Evolutionary conservation across 192 early-diverging fungal genomes (phyloP).

Genomic region (Jimgerdemannia lactiflua): DNA sequence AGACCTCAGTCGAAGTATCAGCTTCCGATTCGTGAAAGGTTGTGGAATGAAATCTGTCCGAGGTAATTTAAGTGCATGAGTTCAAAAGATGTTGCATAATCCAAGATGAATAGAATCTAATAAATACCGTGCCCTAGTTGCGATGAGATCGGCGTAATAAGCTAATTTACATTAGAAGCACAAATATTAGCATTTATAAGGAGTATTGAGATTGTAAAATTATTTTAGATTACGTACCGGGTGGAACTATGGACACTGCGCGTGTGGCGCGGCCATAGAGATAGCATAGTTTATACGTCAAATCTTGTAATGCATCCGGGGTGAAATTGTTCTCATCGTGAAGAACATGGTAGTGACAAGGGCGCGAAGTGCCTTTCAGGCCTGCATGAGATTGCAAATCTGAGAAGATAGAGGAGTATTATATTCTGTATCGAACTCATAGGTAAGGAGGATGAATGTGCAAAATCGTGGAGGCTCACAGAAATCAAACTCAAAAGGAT

Average conservation of each 20-base stretch:
- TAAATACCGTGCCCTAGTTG: not conserved
- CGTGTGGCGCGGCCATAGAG: conserved; percentile 85
- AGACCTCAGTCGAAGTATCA: too few relatives aligned
- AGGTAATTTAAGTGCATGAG: too few relatives aligned
- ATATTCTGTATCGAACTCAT: not conserved
- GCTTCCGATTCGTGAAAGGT: too few relatives aligned
- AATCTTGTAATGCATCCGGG: conserved; percentile 74
- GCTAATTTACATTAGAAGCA: not conserved
- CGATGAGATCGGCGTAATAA: not conserved
- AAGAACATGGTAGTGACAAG: conserved; percentile 91
- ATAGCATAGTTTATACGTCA: conserved; percentile 90
- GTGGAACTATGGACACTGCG: conserved; percentile 78
- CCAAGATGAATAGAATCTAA: not conserved
- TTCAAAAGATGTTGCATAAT: not conserved
- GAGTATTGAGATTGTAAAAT: not conserved
- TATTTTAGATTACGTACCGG: not conserved
- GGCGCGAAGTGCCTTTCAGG: conserved; percentile 90
- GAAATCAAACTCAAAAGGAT: conserved; percentile 86
- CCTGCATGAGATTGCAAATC: conserved; percentile 87
- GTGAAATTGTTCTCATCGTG: conserved; percentile 83
- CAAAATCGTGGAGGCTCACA: conserved; percentile 22
- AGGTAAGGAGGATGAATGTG: not conserved
- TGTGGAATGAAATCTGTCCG: too few relatives aligned
- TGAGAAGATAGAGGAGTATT: not conserved
- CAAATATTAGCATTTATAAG: not conserved